Evolutionary conservation across 148 eudicot species (phyloP), one percentile per base, ranked within the genome.

Genomic region (Tetragonia tetragonoides): DNA sequence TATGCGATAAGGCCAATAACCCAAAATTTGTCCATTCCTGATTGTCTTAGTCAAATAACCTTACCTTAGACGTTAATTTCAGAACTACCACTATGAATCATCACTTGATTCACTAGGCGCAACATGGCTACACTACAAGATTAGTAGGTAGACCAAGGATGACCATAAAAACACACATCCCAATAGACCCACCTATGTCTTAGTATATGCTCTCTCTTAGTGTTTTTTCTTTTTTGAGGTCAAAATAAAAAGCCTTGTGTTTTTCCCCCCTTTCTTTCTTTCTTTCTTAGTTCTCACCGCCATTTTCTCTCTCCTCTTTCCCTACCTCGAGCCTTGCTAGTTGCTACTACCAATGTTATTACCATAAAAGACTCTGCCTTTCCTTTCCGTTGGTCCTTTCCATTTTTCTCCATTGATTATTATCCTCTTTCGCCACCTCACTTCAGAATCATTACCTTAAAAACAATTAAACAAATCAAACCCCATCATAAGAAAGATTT

Each of bases 61-160:
- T 73, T 79, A 7, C 53, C 77, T 73, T 79, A 5, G 28, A 79
- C 72, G 72, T 53, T 41, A 65, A 65, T 73, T 18, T 47, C 67
- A 39, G 16, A 61, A 56, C 68, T 47, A 38, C 68, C 40, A 71
- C 59, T 17, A 51, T 34, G 24, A 10, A 3, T 28, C 59, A 38
- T 46, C 23, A 47, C 28, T 68, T 10, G 21, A 47, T 59, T 53
- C 66, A 34, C 38, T 6, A 74, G 56, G 66, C 46, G 65, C 40
- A 56, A 14, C 57, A 53, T 15, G 57, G 49, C 49, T 53, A 14
- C 0, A 14, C 9, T 10, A 10, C 9, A 53, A 53, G 14, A 14
- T 4, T 15, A 3, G 17, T 10, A 53, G 15, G 17, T 53, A 53
- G 17, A 53, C 57, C 57, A 53, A 14, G 17, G 17, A 9, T 53